A percentile compares a stretch with the other conserved stretches of the same genome.
phyloP scores from a whole-genome alignment of 2,329 filamentous ascomycete genomes.

The Fusarium chaquense region DNA sequence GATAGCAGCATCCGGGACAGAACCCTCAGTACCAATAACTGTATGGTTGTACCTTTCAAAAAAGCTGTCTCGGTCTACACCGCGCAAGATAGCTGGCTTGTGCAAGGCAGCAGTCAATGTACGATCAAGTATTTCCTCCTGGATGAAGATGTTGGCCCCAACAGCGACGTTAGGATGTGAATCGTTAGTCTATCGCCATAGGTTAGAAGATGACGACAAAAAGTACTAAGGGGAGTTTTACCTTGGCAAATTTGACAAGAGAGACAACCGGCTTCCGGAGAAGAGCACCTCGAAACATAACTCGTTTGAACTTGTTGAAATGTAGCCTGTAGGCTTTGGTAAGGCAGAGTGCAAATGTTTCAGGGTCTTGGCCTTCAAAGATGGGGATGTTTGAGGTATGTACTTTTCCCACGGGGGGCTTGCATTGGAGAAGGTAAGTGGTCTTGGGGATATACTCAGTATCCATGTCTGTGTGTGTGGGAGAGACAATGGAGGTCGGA shows the following conservation, averaged over 20 bases:
- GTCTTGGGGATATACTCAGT: not conserved
- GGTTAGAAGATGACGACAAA: not conserved
- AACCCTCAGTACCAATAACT: not conserved
- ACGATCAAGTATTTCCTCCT: not conserved
- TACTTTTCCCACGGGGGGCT: not conserved
- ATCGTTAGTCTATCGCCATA: not conserved
- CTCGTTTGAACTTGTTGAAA: not conserved
- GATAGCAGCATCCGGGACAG: not conserved
- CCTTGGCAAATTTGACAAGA: not conserved
- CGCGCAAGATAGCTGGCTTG: not conserved
- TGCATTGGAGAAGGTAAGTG: not conserved
- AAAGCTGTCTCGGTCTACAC: not conserved
- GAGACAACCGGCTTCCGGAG: not conserved
- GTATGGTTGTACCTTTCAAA: not conserved
- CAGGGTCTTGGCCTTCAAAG: not conserved
- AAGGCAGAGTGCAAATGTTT: not conserved
- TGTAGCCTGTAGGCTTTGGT: not conserved
- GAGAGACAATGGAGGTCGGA: not conserved
- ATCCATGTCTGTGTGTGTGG: not conserved
- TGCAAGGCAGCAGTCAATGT: not conserved
- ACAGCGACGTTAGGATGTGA: not conserved
- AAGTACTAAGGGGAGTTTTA: too few relatives aligned
- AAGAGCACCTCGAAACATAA: not conserved
- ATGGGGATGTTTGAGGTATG: not conserved
- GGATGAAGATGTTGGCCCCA: not conserved